A percentile compares a stretch with the other conserved stretches of the same genome.
Conservation (phyloP, 2,329 filamentous ascomycete species). For the Paecilomyces niveus region DNA sequence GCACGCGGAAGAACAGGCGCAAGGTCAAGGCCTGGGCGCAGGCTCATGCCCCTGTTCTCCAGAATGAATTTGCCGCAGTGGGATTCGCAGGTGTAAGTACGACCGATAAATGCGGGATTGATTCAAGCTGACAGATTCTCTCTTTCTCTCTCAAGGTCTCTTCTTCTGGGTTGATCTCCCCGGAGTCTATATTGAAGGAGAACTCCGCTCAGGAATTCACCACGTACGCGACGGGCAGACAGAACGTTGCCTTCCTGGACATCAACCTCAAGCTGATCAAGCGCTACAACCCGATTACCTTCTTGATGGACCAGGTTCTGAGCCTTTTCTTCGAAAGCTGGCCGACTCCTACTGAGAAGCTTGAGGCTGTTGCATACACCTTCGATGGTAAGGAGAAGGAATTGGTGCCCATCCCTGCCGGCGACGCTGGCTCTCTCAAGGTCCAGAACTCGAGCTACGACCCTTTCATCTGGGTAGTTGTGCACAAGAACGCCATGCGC, state of each 20-base stretch:
- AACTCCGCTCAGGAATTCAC: conserved; percentile 80
- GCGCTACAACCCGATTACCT: conserved; percentile 72
- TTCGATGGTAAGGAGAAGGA: conserved; percentile 88
- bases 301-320: conserved; percentile 59
- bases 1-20: conserved; percentile 68
- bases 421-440: conserved; percentile 52
- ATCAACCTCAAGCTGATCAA: conserved; percentile 74
- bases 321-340: conserved; percentile 77
- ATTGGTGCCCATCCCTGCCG: conserved; percentile 60
- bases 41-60: conserved; percentile 64
- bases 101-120: conserved; percentile 39
- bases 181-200: conserved; percentile 66
- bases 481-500: conserved; percentile 94
- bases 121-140: conserved; percentile 35
- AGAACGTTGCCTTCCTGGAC: conserved; percentile 89
- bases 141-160: conserved; percentile 25
- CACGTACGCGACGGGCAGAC: conserved; percentile 81
- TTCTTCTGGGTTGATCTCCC: conserved; percentile 35
- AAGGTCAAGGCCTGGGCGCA: conserved; percentile 76
- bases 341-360: conserved; percentile 59
- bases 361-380: conserved; percentile 73
- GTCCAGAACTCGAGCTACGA: conserved; percentile 62
- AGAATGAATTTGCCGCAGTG: conserved; percentile 77
- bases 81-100: conserved; percentile 60
- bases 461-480: conserved; percentile 87